Base-by-base conservation (phyloP, 2,329 filamentous ascomycete species). In the Claviceps africana region DNA sequence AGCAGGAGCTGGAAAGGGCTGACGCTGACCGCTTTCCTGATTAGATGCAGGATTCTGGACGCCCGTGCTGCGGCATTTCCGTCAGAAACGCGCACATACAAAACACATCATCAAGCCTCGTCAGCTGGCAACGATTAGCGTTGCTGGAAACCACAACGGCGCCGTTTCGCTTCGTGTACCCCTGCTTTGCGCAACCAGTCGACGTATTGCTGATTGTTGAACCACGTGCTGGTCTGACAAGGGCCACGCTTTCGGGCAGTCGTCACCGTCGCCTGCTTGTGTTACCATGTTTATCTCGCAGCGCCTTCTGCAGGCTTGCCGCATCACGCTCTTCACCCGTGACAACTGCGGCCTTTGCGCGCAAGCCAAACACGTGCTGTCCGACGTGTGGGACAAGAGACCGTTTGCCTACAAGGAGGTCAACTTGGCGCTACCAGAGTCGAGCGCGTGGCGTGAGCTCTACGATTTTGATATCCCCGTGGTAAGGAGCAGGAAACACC, bases 381-480 rank as follows among this genome's bases (percentile, higher is more conserved):
- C 81, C 3, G 71, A 79, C 10, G 83, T 89, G 9, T 84, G 79
- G 77, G 78, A 85, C 53, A 64, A 62, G 55, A 72, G 82, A 28
- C 82, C 82, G 0, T 88, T 90, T 65, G 74, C 74, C 19, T 88
- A 81, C 65, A 71, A 73, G 8, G 84, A 89, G 65, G 72, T 90
- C 48, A 81, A 89, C 62, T 79, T 89, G 40, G 79, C 86, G 68
- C 75, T 77, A 48, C 72, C 77, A 0, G 77, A 80, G 28, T 74
- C 76, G 17, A 76, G 79, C 56, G 69, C 72, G 25, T 91, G 86
- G 86, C 81, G 78, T 60, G 74, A 82, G 48, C 62, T 88, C 1
- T 91, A 91, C 63, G 86, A 89, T 53, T 87, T 89, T 64, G 86
- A 91, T 59, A 86, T 87, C 8, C 86, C 86, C 0, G 86, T 90